A percentile compares a stretch with the other conserved stretches of the same genome.
phyloP scores from a whole-genome alignment of 106 monocot genomes.

The Dioscorea alata region DNA sequence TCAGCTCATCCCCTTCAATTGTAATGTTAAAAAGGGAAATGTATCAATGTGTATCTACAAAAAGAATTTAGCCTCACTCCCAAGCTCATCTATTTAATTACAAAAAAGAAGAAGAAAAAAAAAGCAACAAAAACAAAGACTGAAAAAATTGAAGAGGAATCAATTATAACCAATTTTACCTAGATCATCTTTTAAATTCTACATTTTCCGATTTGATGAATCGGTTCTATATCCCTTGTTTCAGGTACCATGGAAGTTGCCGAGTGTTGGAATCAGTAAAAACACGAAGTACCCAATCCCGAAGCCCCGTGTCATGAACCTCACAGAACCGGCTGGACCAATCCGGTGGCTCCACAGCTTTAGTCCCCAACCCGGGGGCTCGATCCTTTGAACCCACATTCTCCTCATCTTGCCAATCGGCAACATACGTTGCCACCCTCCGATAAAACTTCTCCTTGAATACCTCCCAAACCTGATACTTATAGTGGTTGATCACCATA shows the following conservation, averaged over 20 bases:
- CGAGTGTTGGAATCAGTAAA: conserved; percentile 50
- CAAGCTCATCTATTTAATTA: not conserved
- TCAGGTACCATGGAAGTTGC: conserved; percentile 61
- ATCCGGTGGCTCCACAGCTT: conserved; percentile 80
- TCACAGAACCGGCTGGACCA: conserved; percentile 89
- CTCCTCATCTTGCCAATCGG: conserved; percentile 94
- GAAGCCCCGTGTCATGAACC: conserved; percentile 70
- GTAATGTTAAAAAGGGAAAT: conserved; percentile 5
- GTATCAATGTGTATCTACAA: conserved; percentile 61
- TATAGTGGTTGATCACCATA: conserved; percentile 98
- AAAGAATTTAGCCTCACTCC: conserved; percentile 42
- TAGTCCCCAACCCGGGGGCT: conserved; percentile 91
- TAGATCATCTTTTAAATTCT: not conserved
- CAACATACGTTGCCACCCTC: conserved; percentile 93
- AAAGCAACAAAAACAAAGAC: not conserved
- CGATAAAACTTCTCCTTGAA: conserved; percentile 99
- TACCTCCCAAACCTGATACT: conserved; percentile 99
- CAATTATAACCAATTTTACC: conserved; percentile 7
- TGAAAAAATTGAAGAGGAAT: conserved; percentile 3
- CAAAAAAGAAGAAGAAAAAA: conserved; percentile 7
- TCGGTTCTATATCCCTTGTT: not conserved
- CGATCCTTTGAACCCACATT: conserved; percentile 93
- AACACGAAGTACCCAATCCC: conserved; percentile 51
- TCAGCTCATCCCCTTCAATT: conserved; percentile 4
- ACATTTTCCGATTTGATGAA: conserved; percentile 1